Conservation (phyloP, 2,329 filamentous ascomycete species). For the Colletotrichum australisinense region DNA sequence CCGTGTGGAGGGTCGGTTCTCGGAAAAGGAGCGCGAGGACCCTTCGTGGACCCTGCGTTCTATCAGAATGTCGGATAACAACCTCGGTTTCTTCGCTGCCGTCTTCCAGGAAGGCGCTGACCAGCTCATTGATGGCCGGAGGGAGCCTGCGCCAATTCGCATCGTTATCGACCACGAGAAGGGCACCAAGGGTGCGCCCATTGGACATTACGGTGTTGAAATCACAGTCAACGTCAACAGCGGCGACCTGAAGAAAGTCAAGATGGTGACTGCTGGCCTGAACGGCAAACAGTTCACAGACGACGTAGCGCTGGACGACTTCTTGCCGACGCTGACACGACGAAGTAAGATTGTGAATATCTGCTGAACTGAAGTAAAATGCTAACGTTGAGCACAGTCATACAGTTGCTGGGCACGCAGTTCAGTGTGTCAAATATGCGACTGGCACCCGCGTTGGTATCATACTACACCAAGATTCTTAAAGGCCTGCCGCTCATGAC, state of each 20-base stretch:
- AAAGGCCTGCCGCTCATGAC: slow-evolving; percentile 74
- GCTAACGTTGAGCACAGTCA: slow-evolving; percentile 65
- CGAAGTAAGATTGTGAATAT: slow-evolving; percentile 65
- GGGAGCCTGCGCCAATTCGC: slow-evolving; percentile 75
- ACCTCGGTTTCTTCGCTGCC: slow-evolving; percentile 71
- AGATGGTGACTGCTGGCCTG: slow-evolving; percentile 68
- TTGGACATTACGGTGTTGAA: slow-evolving; percentile 77
- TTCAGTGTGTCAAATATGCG: slow-evolving; percentile 74
- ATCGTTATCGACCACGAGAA: slow-evolving; percentile 79
- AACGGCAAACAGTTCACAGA: slow-evolving; percentile 80
- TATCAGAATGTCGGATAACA: slow-evolving; percentile 70
- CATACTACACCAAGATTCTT: slow-evolving; percentile 82
- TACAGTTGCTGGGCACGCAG: slow-evolving; percentile 77
- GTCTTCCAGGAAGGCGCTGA: slow-evolving; percentile 78
- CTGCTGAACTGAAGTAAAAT: neutral
- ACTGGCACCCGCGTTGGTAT: slow-evolving; percentile 76
- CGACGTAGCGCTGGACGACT: slow-evolving; percentile 77
- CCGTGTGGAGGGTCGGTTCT: slow-evolving; percentile 84
- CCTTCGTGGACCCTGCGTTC: slow-evolving; percentile 84
- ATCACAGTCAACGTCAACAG: slow-evolving; percentile 73
- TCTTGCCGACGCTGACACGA: slow-evolving; percentile 80
- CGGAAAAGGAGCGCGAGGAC: slow-evolving; percentile 85
- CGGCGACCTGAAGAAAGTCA: slow-evolving; percentile 62
- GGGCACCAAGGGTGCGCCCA: slow-evolving; percentile 73
- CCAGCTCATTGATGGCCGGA: slow-evolving; percentile 71